phyloP scores from a whole-genome alignment of 176 grass and related monocot species.

The Aegilops tauschii region DNA sequence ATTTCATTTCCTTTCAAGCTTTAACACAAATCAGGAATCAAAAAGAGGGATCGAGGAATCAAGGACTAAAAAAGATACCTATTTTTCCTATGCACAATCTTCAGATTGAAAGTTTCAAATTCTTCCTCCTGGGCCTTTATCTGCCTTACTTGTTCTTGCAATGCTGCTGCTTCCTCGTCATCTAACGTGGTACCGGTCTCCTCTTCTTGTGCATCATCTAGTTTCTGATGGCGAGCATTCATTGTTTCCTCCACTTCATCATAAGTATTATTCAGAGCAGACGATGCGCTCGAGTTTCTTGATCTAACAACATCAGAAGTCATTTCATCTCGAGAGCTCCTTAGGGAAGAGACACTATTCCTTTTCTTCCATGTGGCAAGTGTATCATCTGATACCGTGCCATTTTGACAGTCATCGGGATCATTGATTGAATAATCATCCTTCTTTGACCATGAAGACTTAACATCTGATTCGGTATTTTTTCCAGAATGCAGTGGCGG shows the following conservation, averaged over 20 bases:
- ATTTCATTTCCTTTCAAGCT: neutral
- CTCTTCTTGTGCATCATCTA: conserved; percentile 78
- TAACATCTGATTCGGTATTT: conserved; percentile 46
- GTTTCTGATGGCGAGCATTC: conserved; percentile 56
- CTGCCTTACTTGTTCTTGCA: conserved; percentile 98
- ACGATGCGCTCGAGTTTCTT: conserved; percentile 75
- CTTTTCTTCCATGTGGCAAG: conserved; percentile 91
- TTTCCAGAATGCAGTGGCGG: conserved; percentile 59
- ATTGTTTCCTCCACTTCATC: conserved; percentile 65
- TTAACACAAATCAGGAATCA: conserved; percentile 2
- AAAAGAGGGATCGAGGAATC: neutral
- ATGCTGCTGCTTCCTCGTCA: conserved; percentile 88
- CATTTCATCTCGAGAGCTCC: conserved; percentile 70
- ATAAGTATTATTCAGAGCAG: conserved; percentile 52
- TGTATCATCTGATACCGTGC: conserved; percentile 73
- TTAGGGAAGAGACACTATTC: conserved; percentile 72
- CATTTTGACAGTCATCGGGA: conserved; percentile 67
- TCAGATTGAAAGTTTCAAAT: conserved; percentile 97
- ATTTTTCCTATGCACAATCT: conserved; percentile 98
- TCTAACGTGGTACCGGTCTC: conserved; percentile 70
- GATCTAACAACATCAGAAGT: conserved; percentile 79
- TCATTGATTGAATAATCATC: conserved; percentile 49
- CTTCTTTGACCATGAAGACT: conserved; percentile 65
- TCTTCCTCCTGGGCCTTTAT: conserved; percentile 96
- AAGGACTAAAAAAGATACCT: conserved; percentile 48